Percentiles rank a stretch among this genome's conserved stretches.
Evolutionary conservation across 208 protist genomes (phyloP).

Genomic region (Acanthamoeba triangularis): DNA sequence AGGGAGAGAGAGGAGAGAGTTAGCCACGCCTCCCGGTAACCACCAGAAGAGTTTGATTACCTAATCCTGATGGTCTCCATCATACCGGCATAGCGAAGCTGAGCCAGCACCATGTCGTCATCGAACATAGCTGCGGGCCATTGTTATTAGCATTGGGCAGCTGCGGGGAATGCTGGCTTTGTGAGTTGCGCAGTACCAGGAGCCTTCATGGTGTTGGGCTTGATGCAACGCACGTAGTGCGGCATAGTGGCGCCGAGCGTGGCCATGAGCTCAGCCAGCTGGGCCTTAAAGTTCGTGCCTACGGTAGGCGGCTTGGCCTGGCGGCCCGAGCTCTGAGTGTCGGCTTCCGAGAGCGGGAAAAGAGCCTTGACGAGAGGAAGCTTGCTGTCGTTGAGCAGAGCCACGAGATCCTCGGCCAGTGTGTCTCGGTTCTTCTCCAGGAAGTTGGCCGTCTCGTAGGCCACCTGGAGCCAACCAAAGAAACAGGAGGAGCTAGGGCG

Average conservation of each 20-base stretch:
- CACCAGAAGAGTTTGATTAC: background rate
- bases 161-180: background rate
- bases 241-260: slow-evolving; percentile 85
- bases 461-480: slow-evolving; percentile 75
- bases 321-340: background rate
- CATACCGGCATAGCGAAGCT: slow-evolving; percentile 74
- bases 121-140: slow-evolving; percentile 64
- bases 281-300: slow-evolving; percentile 75
- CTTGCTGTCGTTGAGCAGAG: background rate
- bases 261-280: slow-evolving; percentile 87
- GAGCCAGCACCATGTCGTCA: slow-evolving; percentile 64
- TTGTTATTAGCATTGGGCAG: background rate
- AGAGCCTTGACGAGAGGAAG: background rate
- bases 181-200: background rate
- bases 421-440: slow-evolving; percentile 92
- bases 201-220: slow-evolving; percentile 88
- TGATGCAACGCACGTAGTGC: slow-evolving; percentile 93
- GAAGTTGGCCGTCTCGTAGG: slow-evolving; percentile 89
- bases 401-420: slow-evolving; percentile 84
- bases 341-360: background rate
- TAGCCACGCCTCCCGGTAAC: background rate
- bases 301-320: slow-evolving; percentile 31
- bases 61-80: slow-evolving; percentile 75
- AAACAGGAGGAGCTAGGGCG: background rate
- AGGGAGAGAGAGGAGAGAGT: no score